Base-by-base conservation (phyloP, 495 filamentous ascomycete species). In the Choiromyces venosus region DNA sequence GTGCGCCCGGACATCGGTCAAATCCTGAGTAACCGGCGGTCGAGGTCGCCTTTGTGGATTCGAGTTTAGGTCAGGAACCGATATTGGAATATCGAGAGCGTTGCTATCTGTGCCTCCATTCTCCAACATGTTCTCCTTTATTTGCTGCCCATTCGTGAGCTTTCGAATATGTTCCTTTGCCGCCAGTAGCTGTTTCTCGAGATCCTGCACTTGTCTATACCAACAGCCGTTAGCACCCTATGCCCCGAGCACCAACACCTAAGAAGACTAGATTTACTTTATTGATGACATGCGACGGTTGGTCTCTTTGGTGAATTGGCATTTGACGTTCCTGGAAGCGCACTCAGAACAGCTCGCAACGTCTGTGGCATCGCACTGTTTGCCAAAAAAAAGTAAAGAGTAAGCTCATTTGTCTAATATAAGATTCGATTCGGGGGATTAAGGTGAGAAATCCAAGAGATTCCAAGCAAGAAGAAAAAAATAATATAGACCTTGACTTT, bases 251-350 rank as follows among this genome's bases (percentile, higher is more conserved):
- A 61, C 40, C 16, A 67, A 69, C 38, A 46, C 44, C 35, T 25
- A n/a, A 72, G 64, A 12, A 21, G 67, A 44, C 37, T 56, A 61
- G 65, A 84, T 86, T 77, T 83, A 90, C 89, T 98, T 99, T 82
- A 98, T 97, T 19, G 94, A 97, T 66, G 95, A 97, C 95, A 99
- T 99, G 75, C 95, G 89, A 66, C 96, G 89, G 83, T 99, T 99
- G 33, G 95, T 98, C 83, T 99, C 95, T 84, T 99, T 99, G 65
- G 95, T 99, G 81, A 99, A 99, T 82, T 97, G 94, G 80, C 95
- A 99, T 81, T 95, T 96, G 67, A 97, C 94, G 81, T 92, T 94
- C 75, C 95, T 89, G 79, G 92, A 97, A 19, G 91, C 92, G 84
- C 95, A 99, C 84, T 99, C 95, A 3, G 94, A 97, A 83, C 95